A percentile compares a stretch with the other conserved stretches of the same genome.
These are phyloP conservation scores for Diaporthe ampelina DNA, from an alignment of 2,329 filamentous ascomycete species.

Conservation along the genomic window DNA sequence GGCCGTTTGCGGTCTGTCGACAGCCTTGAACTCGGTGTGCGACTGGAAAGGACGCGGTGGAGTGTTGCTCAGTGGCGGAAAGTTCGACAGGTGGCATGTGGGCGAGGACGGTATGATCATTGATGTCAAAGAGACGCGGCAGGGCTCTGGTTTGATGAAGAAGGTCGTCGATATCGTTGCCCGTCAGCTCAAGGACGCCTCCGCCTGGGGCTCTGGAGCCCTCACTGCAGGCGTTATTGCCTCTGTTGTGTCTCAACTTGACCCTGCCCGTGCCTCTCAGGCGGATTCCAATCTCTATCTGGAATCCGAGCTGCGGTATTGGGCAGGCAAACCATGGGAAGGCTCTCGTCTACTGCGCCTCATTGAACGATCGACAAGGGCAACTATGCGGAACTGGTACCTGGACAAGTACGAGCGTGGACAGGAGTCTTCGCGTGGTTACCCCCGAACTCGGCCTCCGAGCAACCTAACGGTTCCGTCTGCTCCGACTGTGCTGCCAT, in stretches of 20 bases:
- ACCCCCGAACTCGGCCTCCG: constrained; percentile 82
- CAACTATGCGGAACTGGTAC: constrained; percentile 88
- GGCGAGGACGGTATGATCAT: constrained; percentile 85
- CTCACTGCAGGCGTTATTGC: constrained; percentile 70
- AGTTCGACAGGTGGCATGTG: constrained; percentile 93
- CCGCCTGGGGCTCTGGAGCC: constrained; percentile 84
- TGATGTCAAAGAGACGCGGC: constrained; percentile 74
- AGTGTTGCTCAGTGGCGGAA: constrained; percentile 79
- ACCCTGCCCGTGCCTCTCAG: constrained; percentile 53
- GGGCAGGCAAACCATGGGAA: constrained; percentile 87
- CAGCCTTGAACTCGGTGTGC: constrained; percentile 95
- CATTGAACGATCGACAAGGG: constrained; percentile 85
- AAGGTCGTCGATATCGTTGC: constrained; percentile 92
- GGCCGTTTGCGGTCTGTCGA: constrained; percentile 94
- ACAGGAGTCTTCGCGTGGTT: constrained; percentile 70
- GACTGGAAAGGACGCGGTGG: constrained; percentile 94
- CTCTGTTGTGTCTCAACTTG: constrained; percentile 63
- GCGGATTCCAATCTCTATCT: constrained; percentile 54
- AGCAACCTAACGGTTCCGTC: constrained; percentile 81
- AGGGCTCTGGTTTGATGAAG: constrained; percentile 85
- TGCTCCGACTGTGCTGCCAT: constrained; percentile 94
- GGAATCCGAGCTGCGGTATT: constrained; percentile 61
- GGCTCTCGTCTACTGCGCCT: constrained; percentile 87
- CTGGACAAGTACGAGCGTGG: constrained; percentile 80
- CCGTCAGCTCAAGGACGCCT: constrained; percentile 88